A percentile compares a stretch with the other conserved stretches of the same genome.
Conservation (phyloP, 2,329 filamentous ascomycete species). For the Nigrospora oryzae region DNA sequence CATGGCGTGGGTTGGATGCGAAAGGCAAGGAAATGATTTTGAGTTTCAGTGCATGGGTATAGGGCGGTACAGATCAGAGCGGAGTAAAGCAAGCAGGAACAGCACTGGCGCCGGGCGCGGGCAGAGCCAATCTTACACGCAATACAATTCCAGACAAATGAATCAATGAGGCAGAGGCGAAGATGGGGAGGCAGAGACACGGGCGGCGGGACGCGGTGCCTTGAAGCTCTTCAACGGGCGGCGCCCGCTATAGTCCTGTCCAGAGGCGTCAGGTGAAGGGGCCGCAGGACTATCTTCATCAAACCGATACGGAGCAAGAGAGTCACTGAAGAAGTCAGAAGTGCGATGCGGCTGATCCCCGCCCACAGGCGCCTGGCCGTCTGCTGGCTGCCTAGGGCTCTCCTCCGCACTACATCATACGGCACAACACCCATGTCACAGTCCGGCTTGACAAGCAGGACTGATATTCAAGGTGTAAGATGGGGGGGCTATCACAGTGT, state of each 20-base stretch:
- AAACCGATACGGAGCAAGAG: conserved; percentile 9
- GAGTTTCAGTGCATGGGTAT: too few species aligned
- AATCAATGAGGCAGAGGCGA: neutral
- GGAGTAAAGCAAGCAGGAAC: too few species aligned
- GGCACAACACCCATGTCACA: too few species aligned
- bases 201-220: neutral
- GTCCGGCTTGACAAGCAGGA: too few species aligned
- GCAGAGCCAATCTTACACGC: too few species aligned
- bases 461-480: too few species aligned
- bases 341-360: conserved; percentile 23
- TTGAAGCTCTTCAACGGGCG: conserved; percentile 9
- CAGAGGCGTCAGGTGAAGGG: conserved; percentile 20
- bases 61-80: too few species aligned
- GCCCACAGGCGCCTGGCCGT: conserved; percentile 3
- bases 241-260: conserved; percentile 6
- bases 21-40: neutral
- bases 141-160: too few species aligned
- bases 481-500: too few species aligned
- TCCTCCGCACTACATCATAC: neutral
- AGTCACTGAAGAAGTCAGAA: conserved; percentile 22
- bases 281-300: conserved; percentile 14
- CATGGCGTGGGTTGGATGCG: conserved; percentile 25
- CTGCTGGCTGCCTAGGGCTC: conserved; percentile 1
- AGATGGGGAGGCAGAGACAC: conserved; percentile 2
- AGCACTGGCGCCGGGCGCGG: too few species aligned